Percentiles rank a stretch among this genome's conserved stretches.
Conservation (phyloP, 164 flowering plant species). For the Vitis rupestris region DNA sequence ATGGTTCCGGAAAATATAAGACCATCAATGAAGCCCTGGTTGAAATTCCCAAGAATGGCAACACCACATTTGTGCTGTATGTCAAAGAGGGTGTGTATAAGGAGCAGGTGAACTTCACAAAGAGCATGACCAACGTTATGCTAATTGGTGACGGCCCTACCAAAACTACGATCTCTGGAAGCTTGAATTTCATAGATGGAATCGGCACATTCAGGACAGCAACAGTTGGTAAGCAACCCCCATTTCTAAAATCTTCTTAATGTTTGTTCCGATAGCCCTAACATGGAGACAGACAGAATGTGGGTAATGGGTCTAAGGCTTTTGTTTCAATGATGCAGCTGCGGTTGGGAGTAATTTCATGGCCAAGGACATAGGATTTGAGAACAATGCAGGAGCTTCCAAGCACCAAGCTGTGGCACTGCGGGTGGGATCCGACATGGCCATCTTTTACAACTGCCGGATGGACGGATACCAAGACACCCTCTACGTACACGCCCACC, state of each 20-base stretch:
- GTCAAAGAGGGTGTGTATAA: slow-evolving; percentile 70
- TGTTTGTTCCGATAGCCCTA: background rate
- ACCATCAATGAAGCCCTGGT: slow-evolving; percentile 58
- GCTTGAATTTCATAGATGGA: slow-evolving; percentile 49
- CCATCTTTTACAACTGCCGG: slow-evolving; percentile 69
- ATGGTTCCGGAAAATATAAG: slow-evolving; percentile 64
- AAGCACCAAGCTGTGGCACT: slow-evolving; percentile 82
- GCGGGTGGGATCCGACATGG: slow-evolving; percentile 46
- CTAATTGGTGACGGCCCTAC: slow-evolving; percentile 81
- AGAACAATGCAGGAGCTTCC: slow-evolving; percentile 70
- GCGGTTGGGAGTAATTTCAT: slow-evolving; percentile 51
- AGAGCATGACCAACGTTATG: slow-evolving; percentile 41
- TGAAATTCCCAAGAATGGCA: slow-evolving; percentile 39
- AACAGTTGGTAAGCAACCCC: slow-evolving; percentile 55
- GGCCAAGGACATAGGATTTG: slow-evolving; percentile 72
- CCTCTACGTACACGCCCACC: slow-evolving; percentile 62
- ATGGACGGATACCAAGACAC: slow-evolving; percentile 75
- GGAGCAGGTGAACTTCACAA: slow-evolving; percentile 47
- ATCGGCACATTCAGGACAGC: slow-evolving; percentile 52
- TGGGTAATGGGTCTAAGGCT: too few species aligned
- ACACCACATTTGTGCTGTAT: slow-evolving; percentile 44
- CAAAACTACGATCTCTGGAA: slow-evolving; percentile 69
- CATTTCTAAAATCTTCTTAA: too few species aligned
- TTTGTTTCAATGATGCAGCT: slow-evolving; percentile 29
- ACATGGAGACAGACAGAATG: too few species aligned